Evolutionary conservation across 805 yeast genomes (phyloP), one percentile per base, ranked within the genome.

Genomic region (Ogataea pini): DNA sequence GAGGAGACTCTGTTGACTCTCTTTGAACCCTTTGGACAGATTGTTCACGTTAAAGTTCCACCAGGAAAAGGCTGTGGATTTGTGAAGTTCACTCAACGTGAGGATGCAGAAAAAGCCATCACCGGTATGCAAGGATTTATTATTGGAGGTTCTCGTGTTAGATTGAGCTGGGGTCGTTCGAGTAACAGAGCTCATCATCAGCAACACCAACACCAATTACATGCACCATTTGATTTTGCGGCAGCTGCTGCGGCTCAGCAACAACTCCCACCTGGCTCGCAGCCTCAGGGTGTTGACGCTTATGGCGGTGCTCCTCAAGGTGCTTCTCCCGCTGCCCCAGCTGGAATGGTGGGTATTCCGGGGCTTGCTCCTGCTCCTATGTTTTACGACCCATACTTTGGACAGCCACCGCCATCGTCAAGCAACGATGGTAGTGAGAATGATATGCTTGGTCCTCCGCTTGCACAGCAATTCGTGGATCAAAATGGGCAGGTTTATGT

Each of bases 51-150:
- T 36, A 85, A 84, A 59, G 84, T 86, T 39, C 92, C 92, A 7
- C 83, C 80, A 1, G 89, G 89, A 12, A 86, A 86, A 61, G 86
- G 86, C 50, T 85, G 92, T 69, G 95, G 91, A 1, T 85, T 86
- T 65, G 83, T 86, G 48, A 83, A 80, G 59, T 86, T 80, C 62
- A 70, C 78, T n/a, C 71, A 72, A 29, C 71, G 87, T 52, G 83
- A 79, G 57, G 87, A 84, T 57, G 94, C 94, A 1, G 89, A 85
- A 64, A 82, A 80, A 34, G 89, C 95, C 6, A 85, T 86, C 46
- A 77, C 80, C 34, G 83, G 85, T 3, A 81, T 86, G 86, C 89
- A 86, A 65, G 95, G 95, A 1, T 86, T 80, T 61, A 72, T 81
- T 19, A 80, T 86, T 51, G 85, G 84, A n/a, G 91, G 90, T 2